phyloP scores from a whole-genome alignment of 2,329 filamentous ascomycete genomes.

The Trichoderma hamatum region DNA sequence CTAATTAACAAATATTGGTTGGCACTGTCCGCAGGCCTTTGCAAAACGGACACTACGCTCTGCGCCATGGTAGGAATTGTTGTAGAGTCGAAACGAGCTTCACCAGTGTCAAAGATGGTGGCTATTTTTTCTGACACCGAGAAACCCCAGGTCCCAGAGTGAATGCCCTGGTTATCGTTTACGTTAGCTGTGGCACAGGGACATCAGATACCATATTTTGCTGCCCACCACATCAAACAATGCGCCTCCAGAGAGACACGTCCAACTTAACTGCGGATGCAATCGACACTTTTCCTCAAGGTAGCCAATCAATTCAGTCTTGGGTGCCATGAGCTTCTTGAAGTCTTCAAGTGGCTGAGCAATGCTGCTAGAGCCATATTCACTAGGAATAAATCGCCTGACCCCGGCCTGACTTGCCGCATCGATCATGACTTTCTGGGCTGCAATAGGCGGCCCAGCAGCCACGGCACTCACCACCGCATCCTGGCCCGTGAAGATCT shows the following conservation, averaged over 20 bases:
- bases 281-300: background rate
- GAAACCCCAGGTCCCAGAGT: background rate
- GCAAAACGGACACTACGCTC: background rate
- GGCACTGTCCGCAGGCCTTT: background rate
- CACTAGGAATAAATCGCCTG: background rate
- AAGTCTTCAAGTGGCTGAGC: background rate
- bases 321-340: conserved; percentile 6
- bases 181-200: background rate
- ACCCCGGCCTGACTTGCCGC: background rate
- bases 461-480: background rate
- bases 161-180: background rate
- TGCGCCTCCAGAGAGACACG: background rate
- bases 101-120: conserved; percentile 6
- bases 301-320: background rate
- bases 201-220: background rate
- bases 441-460: background rate
- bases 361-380: background rate
- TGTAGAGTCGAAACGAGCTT: conserved; percentile 2
- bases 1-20: background rate
- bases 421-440: background rate
- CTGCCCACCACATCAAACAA: background rate
- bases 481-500: background rate
- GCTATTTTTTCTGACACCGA: background rate
- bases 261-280: background rate
- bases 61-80: background rate